Base-by-base conservation (phyloP, 352 stramenopile species). In the Phytophthora melonis region DNA sequence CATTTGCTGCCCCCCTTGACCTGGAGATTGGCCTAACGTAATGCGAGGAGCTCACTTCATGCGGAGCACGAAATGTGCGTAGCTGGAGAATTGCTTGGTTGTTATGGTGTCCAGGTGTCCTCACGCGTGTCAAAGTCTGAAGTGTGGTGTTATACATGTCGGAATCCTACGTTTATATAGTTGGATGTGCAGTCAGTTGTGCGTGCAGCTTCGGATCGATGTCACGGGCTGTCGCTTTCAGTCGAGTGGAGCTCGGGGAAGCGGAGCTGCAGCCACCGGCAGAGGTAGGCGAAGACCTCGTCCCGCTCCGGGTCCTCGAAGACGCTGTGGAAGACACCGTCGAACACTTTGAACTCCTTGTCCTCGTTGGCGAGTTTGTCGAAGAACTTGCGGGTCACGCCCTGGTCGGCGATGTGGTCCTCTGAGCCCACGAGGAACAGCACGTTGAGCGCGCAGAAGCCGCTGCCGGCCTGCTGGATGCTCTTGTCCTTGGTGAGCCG, bases 321-420 rank as follows among this genome's bases (percentile, higher is more conserved):
- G 47, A 90, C 61, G 53, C 70, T 81, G 63, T 90, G 81, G 61
- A 73, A 88, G 21, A 86, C 63, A 3, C 79, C 81, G 11, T 82
- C 72, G 57, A 86, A 87, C 32, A 83, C 70, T 49, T 82, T 84
- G 59, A 87, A 79, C 59, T 84, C 52, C 59, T 86, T 90, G 78
- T 88, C 79, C 52, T 54, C 72, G 62, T 72, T 84, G 18, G 50
- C 67, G 21, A 87, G 54, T 30, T 67, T 73, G 41, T 84, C 9
- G 56, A 67, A 85, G 61, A 90, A 89, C 13, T 66, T 57, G 7
- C 70, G 61, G 16, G 72, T 69, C 1, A 77, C 58, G 10, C 53
- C 23, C 32, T 74, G 59, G 52, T 80, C 81, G 19, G 75, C 76
- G 55, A 86, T 68, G 25, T 83, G 73, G 68, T 90, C 83, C 30